phyloP scores from a whole-genome alignment of 169 alveolate genomes.

The Plasmodium knowlesi region DNA sequence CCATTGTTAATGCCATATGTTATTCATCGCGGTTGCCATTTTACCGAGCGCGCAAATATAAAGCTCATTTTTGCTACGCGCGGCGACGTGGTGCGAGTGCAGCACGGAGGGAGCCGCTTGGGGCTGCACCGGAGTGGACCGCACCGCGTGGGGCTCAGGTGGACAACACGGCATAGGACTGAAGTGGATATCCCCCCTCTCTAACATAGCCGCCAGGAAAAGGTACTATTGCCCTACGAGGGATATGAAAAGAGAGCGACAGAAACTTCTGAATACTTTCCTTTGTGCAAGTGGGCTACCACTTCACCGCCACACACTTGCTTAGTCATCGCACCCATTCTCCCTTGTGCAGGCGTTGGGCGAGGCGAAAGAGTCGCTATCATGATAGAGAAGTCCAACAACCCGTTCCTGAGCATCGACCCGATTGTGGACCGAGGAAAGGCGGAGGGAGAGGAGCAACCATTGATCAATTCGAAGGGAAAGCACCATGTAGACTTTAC shows the following conservation, averaged over 20 bases:
- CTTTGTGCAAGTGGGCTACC: background rate
- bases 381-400: constrained; percentile 69
- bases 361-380: background rate
- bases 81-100: background rate
- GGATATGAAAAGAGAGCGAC: background rate
- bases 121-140: background rate
- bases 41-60: background rate
- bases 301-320: background rate
- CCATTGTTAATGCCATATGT: background rate
- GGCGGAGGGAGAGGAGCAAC: constrained; percentile 37
- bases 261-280: background rate
- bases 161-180: background rate
- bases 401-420: constrained; percentile 54
- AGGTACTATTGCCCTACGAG: background rate
- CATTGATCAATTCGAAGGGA: constrained; percentile 2
- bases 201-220: background rate
- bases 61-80: background rate
- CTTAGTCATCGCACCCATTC: too few relatives aligned
- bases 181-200: background rate
- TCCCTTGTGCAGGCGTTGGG: background rate
- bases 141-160: background rate
- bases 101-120: background rate
- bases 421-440: constrained; percentile 50
- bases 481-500: constrained; percentile 49
- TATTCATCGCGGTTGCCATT: background rate